Conservation (phyloP, 2,329 filamentous ascomycete genomes). For the Plectosphaerella plurivora region DNA sequence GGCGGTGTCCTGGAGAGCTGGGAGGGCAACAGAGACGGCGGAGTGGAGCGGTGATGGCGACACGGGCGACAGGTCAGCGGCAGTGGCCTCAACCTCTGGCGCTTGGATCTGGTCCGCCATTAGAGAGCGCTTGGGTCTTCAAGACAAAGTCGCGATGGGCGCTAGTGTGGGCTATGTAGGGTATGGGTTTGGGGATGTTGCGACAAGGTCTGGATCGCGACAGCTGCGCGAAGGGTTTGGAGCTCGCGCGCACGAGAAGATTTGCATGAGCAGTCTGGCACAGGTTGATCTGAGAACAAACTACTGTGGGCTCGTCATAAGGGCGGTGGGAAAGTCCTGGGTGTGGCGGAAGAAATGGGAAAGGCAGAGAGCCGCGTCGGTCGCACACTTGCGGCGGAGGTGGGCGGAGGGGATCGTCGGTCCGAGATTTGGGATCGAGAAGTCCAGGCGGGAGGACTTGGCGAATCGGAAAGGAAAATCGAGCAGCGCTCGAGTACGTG, state of each 20-base stretch:
- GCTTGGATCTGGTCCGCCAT: slow-evolving; percentile 3
- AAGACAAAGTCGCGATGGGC: neutral
- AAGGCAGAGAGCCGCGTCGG: neutral
- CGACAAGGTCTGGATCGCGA: neutral
- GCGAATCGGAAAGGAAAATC: no score
- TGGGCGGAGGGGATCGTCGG: neutral
- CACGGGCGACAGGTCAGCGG: slow-evolving; percentile 48
- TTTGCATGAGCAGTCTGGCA: neutral
- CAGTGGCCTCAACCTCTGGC: slow-evolving; percentile 44
- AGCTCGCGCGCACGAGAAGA: neutral
- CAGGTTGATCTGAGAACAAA: neutral
- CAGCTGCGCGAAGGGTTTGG: neutral
- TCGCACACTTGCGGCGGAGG: neutral
- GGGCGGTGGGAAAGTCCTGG: neutral
- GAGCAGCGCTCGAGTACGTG: no score
- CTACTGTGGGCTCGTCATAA: neutral
- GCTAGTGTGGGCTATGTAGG: neutral
- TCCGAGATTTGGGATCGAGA: no score
- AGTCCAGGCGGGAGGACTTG: no score
- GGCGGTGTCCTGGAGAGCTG: slow-evolving; percentile 47
- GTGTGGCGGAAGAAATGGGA: neutral
- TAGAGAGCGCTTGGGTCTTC: no score
- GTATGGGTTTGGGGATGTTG: neutral
- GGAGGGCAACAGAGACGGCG: slow-evolving; percentile 41
- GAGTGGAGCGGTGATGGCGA: slow-evolving; percentile 45